These are phyloP conservation scores for Pythium dissotocum DNA, from an alignment of 352 stramenopile genomes.

Conservation along the genomic window DNA sequence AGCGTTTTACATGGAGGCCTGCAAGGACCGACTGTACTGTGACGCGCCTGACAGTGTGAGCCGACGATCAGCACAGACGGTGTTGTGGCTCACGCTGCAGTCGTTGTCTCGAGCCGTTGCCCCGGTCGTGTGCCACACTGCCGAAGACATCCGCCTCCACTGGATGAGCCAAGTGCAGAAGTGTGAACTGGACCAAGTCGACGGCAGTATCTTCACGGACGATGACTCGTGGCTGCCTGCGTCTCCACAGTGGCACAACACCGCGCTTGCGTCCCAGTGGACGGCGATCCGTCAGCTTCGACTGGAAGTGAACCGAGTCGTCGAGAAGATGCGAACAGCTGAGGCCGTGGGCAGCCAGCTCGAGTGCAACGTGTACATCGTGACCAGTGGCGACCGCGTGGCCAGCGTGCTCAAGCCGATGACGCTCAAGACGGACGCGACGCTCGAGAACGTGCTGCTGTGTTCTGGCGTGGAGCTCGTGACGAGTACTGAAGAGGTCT, in stretches of 20 bases:
- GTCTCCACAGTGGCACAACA: conserved; percentile 52
- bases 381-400: conserved; percentile 34
- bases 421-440: conserved; percentile 52
- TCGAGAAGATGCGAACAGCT: conserved; percentile 67
- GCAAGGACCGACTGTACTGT: conserved; percentile 98
- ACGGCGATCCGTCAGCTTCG: conserved; percentile 86
- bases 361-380: conserved; percentile 70
- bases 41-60: conserved; percentile 80
- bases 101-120: conserved; percentile 68
- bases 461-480: conserved; percentile 64
- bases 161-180: conserved; percentile 53
- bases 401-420: conserved; percentile 54
- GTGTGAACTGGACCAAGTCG: conserved; percentile 51
- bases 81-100: conserved; percentile 69
- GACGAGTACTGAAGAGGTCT: conserved; percentile 20
- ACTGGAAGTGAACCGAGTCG: conserved; percentile 75
- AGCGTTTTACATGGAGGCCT: conserved; percentile 97
- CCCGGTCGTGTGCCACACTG: conserved; percentile 94
- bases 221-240: conserved; percentile 56
- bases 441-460: conserved; percentile 70
- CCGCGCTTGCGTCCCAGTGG: conserved; percentile 79
- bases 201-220: conserved; percentile 76
- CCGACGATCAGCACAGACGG: conserved; percentile 88
- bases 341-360: conserved; percentile 65
- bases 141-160: conserved; percentile 96